phyloP scores from a whole-genome alignment of 78 protist genomes.

The Mantamonas sphyraenae region DNA sequence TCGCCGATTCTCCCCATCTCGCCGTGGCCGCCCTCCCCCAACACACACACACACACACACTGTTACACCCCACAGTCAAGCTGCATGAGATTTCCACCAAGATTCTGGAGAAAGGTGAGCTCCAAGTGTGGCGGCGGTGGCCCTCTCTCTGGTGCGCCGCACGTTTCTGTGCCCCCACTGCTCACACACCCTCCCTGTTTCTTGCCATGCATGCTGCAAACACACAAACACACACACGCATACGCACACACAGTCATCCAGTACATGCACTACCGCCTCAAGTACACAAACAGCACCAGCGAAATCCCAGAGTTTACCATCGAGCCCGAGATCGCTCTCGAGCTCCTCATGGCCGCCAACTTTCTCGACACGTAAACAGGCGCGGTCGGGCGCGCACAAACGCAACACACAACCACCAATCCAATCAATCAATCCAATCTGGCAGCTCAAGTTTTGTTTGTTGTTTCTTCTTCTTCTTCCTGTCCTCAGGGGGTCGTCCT shows the following conservation, averaged over 20 bases:
- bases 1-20: too few relatives aligned
- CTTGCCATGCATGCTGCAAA: too few relatives aligned
- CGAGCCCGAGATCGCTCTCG: conserved; percentile 64
- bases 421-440: neutral
- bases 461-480: neutral
- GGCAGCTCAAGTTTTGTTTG: neutral
- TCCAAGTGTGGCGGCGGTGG: too few relatives aligned
- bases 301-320: conserved; percentile 73
- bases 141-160: too few relatives aligned
- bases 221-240: neutral
- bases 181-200: too few relatives aligned
- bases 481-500: neutral
- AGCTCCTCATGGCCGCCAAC: conserved; percentile 69
- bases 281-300: conserved; percentile 46
- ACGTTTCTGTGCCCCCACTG: too few relatives aligned
- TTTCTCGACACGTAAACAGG: conserved; percentile 57
- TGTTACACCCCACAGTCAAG: too few relatives aligned
- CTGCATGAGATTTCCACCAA: conserved; percentile 7
- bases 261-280: conserved; percentile 65
- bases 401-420: neutral
- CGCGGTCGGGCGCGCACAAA: too few relatives aligned
- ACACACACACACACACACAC: too few relatives aligned
- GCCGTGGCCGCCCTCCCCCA: too few relatives aligned
- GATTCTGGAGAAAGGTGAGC: neutral
- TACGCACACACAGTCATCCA: conserved; percentile 4